Conservation (phyloP, 23 red algal species). For the Gracilaria caudata region DNA sequence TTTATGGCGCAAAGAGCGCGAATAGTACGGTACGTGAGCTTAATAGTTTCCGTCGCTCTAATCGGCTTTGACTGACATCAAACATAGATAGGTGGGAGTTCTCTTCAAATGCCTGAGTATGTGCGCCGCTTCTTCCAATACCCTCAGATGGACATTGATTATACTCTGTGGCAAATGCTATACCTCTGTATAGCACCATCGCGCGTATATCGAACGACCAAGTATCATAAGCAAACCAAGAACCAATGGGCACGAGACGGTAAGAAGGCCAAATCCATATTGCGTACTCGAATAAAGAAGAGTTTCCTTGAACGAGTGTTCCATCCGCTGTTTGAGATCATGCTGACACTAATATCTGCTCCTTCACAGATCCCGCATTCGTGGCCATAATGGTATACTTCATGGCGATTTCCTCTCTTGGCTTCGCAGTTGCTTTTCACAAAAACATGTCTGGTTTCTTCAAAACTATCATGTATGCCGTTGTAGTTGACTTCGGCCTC, state of each 20-base stretch:
- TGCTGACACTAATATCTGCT: constrained; percentile 18
- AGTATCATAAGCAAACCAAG: constrained; percentile 98
- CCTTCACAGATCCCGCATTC: constrained; percentile 86
- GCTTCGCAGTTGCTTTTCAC: constrained; percentile 86
- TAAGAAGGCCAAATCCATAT: constrained; percentile 8
- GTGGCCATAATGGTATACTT: constrained; percentile 84
- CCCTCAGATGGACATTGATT: constrained; percentile 95
- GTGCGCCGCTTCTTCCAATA: constrained; percentile 72
- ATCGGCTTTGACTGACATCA: background rate
- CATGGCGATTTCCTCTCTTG: constrained; percentile 78
- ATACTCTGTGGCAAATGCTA: constrained; percentile 95
- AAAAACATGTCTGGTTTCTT: constrained; percentile 55
- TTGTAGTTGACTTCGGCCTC: constrained; percentile 77
- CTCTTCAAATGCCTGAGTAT: constrained; percentile 82
- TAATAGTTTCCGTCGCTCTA: background rate
- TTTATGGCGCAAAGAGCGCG: constrained; percentile 27
- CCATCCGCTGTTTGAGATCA: background rate
- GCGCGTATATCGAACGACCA: constrained; percentile 89
- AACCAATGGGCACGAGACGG: constrained; percentile 99
- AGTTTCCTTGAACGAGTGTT: no score
- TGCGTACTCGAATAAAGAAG: background rate
- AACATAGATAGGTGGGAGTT: constrained; percentile 39
- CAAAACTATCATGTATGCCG: constrained; percentile 54
- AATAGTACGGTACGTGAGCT: constrained; percentile 17
- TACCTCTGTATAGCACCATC: constrained; percentile 84